Evolutionary conservation across 2,329 filamentous ascomycete genomes (phyloP), one percentile per base, ranked within the genome.

Genomic region (Fusarium paranaense): DNA sequence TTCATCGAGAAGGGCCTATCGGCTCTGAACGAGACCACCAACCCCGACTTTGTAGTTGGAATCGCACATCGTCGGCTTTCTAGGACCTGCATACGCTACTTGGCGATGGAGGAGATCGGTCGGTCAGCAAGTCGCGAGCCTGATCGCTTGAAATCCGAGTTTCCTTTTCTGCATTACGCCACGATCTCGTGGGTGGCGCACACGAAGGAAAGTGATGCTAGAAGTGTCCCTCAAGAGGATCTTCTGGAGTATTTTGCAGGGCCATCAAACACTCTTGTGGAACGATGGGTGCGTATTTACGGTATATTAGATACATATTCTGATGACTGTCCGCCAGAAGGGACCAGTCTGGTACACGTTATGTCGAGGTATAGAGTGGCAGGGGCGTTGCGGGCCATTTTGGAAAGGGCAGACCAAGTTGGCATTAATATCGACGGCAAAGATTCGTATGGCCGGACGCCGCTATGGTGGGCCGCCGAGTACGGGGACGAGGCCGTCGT

Each of bases 261-360:
- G 20, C 42, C 42, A 25, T 47, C 1, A 22, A 25, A 47, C 3
- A 18, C n/a, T 22, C 20, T 47, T 25, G 1, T 25, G 42, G 22
- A 47, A n/a, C 20, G 11, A 47, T 47, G 42, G 42, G 13, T 27
- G 42, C 42, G 11, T 22, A 9, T 47, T 25, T 47, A 47, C 5
- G 2, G 14, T 3, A 16, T 14, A 16, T 35, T 16, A 1, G 10
- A 3, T 1, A 7, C 0, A 14, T 35, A 14, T 11, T 16, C 20
- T 14, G 0, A 7, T 16, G 11, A 25, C 20, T 25, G 2, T 47
- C 42, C 42, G 20, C 11, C 1, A 16, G 20, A 47, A 47, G 20
- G 37, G 18, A 40, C 18, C 5, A 40, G 9, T n/a, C 4, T 40
- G 11, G 8, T 40, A 10, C 37, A 40, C 37, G 18, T 40, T n/a